phyloP scores from a whole-genome alignment of 805 yeast genomes.

The Candida krabiensis region DNA sequence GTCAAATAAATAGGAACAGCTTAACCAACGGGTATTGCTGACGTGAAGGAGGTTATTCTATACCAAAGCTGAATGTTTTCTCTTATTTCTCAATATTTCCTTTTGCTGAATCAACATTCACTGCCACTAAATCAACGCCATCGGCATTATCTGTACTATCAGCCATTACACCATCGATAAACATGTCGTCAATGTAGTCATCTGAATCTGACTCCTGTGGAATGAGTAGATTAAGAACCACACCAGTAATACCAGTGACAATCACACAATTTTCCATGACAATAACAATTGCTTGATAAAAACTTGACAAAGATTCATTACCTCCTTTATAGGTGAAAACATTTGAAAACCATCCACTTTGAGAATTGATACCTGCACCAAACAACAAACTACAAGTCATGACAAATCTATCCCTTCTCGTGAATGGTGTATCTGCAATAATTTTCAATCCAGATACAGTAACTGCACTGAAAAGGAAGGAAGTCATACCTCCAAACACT shows the following conservation, averaged over 20 bases:
- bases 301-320: conserved; percentile 45
- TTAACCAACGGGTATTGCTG: too few relatives aligned
- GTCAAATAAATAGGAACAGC: too few relatives aligned
- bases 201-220: conserved; percentile 54
- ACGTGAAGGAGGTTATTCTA: too few relatives aligned
- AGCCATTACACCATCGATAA: conserved; percentile 36
- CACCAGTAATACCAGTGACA: conserved; percentile 53
- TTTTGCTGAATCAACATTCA: conserved; percentile 8
- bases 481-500: conserved; percentile 83
- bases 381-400: conserved; percentile 51
- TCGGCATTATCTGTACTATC: conserved; percentile 11
- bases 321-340: conserved; percentile 52
- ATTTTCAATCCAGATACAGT: conserved; percentile 58
- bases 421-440: conserved; percentile 52
- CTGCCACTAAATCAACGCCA: conserved; percentile 22
- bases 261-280: conserved; percentile 62
- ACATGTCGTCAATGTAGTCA: conserved; percentile 38
- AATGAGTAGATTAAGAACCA: conserved; percentile 45
- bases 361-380: conserved; percentile 51
- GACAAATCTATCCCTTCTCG: conserved; percentile 57
- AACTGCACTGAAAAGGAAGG: conserved; percentile 55
- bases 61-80: too few relatives aligned
- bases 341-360: conserved; percentile 45
- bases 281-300: conserved; percentile 50
- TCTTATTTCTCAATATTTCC: too few relatives aligned